Evolutionary conservation across 2,329 filamentous ascomycete genomes (phyloP), one percentile per base, ranked within the genome.

Genomic region (Blastomyces gilchristii): DNA sequence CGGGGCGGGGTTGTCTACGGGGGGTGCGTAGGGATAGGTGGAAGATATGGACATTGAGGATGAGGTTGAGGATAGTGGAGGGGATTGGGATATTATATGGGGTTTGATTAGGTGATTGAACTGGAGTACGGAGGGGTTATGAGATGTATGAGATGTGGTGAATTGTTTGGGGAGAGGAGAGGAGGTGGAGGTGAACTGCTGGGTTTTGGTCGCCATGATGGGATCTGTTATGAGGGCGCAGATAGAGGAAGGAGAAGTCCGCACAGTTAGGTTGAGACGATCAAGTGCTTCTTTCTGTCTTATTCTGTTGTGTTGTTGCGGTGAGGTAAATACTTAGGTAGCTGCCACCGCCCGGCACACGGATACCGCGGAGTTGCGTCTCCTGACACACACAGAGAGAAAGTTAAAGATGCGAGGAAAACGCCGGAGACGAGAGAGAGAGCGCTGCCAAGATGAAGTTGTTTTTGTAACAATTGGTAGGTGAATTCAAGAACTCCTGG

Each of bases 181-280:
- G n/a, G 54, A 22, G 54, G 37, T 25, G 18, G 31, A n/a, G 34
- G 54, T 41, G 54, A 28, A 22, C 9, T 57, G 56, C 11, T 59
- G 43, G 31, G 57, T 59, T 59, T 59, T 37, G 14, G 57, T 59
- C 25, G 41, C 57, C 57, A 59, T 59, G 14, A 25, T 59, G 41
- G 57, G 41, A 4, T 12, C 16, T 43, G 57, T 31, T 6, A 9
- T 39, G 31, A n/a, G 14, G 18, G 34, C 31, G 16, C 12, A n/a
- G 50, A 31, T 52, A 45, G 45, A 18, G 52, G 31, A 11, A 43
- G 41, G 41, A 43, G 41, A 16, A 34, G 8, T 34, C 34, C 7
- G 34, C n/a, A 22, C 34, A 34, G 8, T 34, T 34, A 0, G 34
- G 34, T 7, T 34, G 41, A 16, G 41, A 14, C 4, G 22, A 16